Evolutionary conservation across 1,284 basidiomycete genomes (phyloP).

Genomic region (Fomes fomentarius): DNA sequence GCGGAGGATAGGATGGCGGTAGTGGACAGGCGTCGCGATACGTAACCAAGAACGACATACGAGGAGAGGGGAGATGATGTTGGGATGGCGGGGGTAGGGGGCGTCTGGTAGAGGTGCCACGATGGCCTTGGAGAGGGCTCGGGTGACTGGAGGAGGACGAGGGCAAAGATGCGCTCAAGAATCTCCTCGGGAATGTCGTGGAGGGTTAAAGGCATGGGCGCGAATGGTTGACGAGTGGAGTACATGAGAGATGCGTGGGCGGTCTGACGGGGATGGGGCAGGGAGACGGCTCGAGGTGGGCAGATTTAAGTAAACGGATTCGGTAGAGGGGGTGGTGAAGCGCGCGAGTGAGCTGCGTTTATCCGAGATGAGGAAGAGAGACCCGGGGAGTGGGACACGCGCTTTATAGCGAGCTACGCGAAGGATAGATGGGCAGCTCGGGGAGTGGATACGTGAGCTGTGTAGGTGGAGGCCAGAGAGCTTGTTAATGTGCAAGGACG

Average conservation of each 20-base stretch:
- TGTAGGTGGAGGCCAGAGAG: background rate
- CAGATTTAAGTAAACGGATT: slow-evolving; percentile 19
- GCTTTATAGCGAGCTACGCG: slow-evolving; percentile 16
- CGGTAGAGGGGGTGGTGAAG: slow-evolving; percentile 12
- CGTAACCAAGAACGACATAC: slow-evolving; percentile 52
- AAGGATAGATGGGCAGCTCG: slow-evolving; percentile 18
- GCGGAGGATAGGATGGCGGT: slow-evolving; percentile 48
- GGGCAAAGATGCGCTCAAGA: slow-evolving; percentile 51
- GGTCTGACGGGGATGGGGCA: slow-evolving; percentile 7
- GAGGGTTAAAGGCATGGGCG: slow-evolving; percentile 31
- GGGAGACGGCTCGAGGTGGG: slow-evolving; percentile 9
- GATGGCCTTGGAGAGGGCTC: slow-evolving; percentile 25
- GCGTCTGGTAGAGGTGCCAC: slow-evolving; percentile 33
- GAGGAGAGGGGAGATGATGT: slow-evolving; percentile 46
- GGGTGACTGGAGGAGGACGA: slow-evolving; percentile 37
- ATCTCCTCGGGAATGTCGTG: slow-evolving; percentile 59
- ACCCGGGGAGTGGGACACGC: slow-evolving; percentile 18
- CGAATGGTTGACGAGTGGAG: slow-evolving; percentile 2
- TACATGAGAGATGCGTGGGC: background rate
- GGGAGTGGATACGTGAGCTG: slow-evolving; percentile 15
- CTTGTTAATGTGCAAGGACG: background rate
- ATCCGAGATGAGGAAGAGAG: slow-evolving; percentile 19
- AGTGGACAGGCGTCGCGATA: slow-evolving; percentile 55
- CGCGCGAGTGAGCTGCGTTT: slow-evolving; percentile 16
- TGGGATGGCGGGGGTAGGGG: slow-evolving; percentile 8